Percentiles rank a stretch among this genome's conserved stretches.
phyloP scores from a whole-genome alignment of 805 yeast genomes.

The Myxozyma mucilagina region DNA sequence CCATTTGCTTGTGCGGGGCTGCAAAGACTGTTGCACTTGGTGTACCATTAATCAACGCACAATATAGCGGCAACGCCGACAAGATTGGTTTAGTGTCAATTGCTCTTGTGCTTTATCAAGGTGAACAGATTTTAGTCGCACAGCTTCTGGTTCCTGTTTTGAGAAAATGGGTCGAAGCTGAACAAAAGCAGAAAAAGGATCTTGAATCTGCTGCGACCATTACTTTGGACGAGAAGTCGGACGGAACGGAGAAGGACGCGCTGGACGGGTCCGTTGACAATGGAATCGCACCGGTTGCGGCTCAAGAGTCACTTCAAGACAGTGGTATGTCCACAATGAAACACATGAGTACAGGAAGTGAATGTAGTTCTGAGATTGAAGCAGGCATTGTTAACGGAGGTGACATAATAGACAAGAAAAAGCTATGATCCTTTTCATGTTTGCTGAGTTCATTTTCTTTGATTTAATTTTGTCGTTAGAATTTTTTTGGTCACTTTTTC shows the following conservation, averaged over 20 bases:
- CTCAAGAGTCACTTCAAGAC: background rate
- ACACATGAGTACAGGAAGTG: background rate
- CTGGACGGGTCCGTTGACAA: background rate
- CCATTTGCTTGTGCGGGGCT: constrained; percentile 84
- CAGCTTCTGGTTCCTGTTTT: constrained; percentile 66
- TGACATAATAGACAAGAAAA: background rate
- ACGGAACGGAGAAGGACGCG: background rate
- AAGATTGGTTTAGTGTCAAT: constrained; percentile 71
- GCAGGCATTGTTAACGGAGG: background rate
- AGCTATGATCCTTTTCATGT: background rate
- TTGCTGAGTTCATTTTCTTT: background rate
- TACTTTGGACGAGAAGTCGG: background rate
- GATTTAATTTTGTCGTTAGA: background rate
- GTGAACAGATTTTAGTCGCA: constrained; percentile 83
- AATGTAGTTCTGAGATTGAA: constrained; percentile 2
- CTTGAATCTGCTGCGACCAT: constrained; percentile 6
- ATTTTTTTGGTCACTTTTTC: background rate
- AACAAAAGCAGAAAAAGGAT: constrained; percentile 12
- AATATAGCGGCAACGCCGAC: constrained; percentile 60
- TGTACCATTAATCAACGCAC: constrained; percentile 76
- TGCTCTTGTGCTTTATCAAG: constrained; percentile 82
- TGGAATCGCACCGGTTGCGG: background rate
- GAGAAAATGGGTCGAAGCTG: constrained; percentile 61
- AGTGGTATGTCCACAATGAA: background rate
- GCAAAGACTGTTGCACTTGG: constrained; percentile 94